Conservation (phyloP, 768 basidiomycete species). For the Leccinum boreale region DNA sequence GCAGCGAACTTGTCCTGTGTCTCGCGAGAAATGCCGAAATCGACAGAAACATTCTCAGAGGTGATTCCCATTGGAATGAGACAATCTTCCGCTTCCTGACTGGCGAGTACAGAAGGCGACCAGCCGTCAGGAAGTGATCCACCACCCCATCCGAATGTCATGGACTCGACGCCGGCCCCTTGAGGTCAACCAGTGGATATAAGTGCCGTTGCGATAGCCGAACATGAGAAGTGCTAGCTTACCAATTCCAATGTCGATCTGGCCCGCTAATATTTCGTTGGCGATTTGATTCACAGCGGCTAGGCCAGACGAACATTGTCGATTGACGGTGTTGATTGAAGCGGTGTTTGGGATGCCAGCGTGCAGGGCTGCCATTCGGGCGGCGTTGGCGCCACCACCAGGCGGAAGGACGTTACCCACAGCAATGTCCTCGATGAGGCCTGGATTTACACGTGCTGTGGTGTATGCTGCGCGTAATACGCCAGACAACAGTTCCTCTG, state of each 20-base stretch:
- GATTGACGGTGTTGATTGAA: slow-evolving; percentile 79
- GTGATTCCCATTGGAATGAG: slow-evolving; percentile 90
- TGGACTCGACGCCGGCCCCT: slow-evolving; percentile 89
- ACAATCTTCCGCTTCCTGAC: slow-evolving; percentile 75
- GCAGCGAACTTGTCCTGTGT: slow-evolving; percentile 87
- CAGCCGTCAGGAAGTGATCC: slow-evolving; percentile 52
- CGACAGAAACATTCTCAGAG: slow-evolving; percentile 86
- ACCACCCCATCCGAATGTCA: slow-evolving; percentile 76
- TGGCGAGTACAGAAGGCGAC: slow-evolving; percentile 63
- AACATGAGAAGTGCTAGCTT: slow-evolving; percentile 21
- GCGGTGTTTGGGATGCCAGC: slow-evolving; percentile 80
- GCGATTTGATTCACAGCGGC: slow-evolving; percentile 81
- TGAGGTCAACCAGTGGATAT: slow-evolving; percentile 2
- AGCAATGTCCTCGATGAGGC: slow-evolving; percentile 77
- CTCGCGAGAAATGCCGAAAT: slow-evolving; percentile 70
- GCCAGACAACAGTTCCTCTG: slow-evolving; percentile 76
- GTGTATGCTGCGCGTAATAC: slow-evolving; percentile 74
- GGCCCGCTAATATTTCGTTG: slow-evolving; percentile 69
- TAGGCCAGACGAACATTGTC: slow-evolving; percentile 88
- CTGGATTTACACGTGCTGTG: slow-evolving; percentile 68
- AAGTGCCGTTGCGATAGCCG: not conserved
- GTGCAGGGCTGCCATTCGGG: slow-evolving; percentile 84
- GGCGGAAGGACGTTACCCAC: slow-evolving; percentile 90
- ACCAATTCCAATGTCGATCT: slow-evolving; percentile 91
- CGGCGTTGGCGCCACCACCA: slow-evolving; percentile 75